A percentile compares a stretch with the other conserved stretches of the same genome.
These are phyloP conservation scores for Xylaria multiplex DNA, from an alignment of 2,329 filamentous ascomycete species.

Conservation along the genomic window DNA sequence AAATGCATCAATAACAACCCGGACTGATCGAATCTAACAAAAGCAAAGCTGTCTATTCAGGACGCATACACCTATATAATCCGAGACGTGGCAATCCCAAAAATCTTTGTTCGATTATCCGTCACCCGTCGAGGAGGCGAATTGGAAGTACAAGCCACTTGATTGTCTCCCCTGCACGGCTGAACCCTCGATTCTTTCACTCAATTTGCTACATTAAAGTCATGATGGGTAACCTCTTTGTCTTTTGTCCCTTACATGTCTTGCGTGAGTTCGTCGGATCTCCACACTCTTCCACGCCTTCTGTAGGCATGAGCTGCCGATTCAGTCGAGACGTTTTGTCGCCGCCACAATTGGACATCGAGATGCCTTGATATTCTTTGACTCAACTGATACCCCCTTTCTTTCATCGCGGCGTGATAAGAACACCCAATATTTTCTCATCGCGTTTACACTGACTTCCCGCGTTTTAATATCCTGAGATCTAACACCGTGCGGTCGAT, in stretches of 20 bases:
- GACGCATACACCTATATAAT: conserved; percentile 17
- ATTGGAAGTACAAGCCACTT: conserved; percentile 6
- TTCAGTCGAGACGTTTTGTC: conserved; percentile 21
- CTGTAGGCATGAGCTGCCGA: conserved; percentile 4
- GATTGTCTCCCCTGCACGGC: conserved; percentile 16
- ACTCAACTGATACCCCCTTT: conserved; percentile 30
- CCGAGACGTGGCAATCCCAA: conserved; percentile 31
- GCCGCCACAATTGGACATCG: conserved; percentile 17
- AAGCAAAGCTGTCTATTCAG: conserved; percentile 5
- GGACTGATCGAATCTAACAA: conserved; percentile 13
- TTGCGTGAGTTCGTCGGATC: conserved; percentile 20
- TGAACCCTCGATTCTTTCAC: conserved; percentile 32
- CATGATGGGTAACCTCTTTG: conserved; percentile 19
- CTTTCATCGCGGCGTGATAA: conserved; percentile 31
- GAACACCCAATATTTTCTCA: conserved; percentile 27
- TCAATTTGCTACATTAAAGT: conserved; percentile 23
- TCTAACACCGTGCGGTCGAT: background rate
- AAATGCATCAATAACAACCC: no score
- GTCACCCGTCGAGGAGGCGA: conserved; percentile 19
- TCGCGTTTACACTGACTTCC: conserved; percentile 35
- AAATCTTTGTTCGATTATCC: conserved; percentile 37
- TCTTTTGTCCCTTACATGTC: conserved; percentile 32
- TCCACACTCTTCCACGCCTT: conserved; percentile 26
- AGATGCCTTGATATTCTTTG: conserved; percentile 38
- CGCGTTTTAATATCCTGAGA: conserved; percentile 33